Base-by-base conservation (phyloP, 129 eudicot species). In the Silybum marianum region DNA sequence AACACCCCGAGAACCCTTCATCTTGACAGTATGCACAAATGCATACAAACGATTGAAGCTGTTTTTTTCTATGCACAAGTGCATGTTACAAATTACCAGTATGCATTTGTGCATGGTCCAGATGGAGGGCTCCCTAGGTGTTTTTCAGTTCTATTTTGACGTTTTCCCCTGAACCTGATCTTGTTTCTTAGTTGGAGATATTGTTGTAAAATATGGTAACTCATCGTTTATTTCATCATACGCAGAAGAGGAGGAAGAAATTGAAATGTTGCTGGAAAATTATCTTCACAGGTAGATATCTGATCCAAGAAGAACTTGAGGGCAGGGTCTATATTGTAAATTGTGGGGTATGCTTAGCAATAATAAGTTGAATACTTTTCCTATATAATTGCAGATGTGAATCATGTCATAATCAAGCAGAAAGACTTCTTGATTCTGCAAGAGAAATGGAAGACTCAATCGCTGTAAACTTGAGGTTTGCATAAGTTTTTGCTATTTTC, bases 371-470 rank as follows among this genome's bases (percentile, higher is more conserved):
- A 69, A 65, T 32, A 28, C 9, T 69, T 54, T 80, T 70, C 69
- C 54, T 69, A 72, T 69, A 72, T 42, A 66, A 73, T 75, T 74
- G 87, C 87, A 96, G 99, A 88, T 93, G 99, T 80, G 98, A 96
- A 85, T 96, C 98, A 73, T 91, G 97, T 77, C 99, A 96, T 83
- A 95, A 95, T 86, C 99, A 96, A 88, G 97, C 99, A 76, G 99
- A 91, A 88, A 91, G 95, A 82, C 99, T 96, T 84, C 98, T 96
- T 82, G 98, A 96, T 89, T 96, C 98, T 83, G 99, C 99, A 62
- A 93, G 87, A 88, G 99, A 96, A 85, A 96, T 93, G 98, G 99
- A 96, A 90, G 99, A 96, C 78, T 96, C 99, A 2, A 93, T 96
- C 73, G 89, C 97, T 77, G 99, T 96, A 70, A 96, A 96, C 82